phyloP scores from a whole-genome alignment of 257 asterid genomes.

The Solanum sitiens region DNA sequence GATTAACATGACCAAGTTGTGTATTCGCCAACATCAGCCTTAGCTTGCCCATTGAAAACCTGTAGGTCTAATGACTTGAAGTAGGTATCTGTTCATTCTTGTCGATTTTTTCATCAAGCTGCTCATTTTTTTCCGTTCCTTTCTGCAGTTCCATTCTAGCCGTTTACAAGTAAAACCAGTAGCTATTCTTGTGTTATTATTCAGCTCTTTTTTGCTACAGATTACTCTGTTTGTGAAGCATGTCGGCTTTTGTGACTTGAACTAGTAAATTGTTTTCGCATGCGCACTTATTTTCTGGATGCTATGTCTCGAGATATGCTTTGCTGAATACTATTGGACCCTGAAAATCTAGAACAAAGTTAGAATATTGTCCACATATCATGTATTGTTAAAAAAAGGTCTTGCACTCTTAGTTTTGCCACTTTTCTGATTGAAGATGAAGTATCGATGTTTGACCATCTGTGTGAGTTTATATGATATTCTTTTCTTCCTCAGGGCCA shows the following conservation, averaged over 20 bases:
- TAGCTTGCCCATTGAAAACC: background rate
- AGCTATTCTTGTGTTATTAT: background rate
- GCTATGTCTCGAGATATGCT: background rate
- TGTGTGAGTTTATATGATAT: background rate
- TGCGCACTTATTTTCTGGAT: background rate
- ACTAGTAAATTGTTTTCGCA: background rate
- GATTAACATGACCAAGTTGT: background rate
- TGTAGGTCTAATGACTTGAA: background rate
- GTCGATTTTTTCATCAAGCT: background rate
- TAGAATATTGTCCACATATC: background rate
- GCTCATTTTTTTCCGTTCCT: background rate
- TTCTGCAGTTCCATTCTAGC: background rate
- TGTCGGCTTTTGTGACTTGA: background rate
- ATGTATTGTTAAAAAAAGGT: background rate
- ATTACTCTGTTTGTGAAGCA: background rate
- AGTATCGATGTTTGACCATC: background rate
- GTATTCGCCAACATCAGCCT: background rate
- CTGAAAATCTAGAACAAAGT: background rate
- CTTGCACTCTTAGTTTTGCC: background rate
- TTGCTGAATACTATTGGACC: background rate
- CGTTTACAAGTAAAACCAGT: background rate
- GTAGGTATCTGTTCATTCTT: background rate
- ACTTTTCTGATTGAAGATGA: background rate
- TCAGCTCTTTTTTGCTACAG: background rate
- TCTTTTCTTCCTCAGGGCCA: background rate